phyloP scores from a whole-genome alignment of 2,329 filamentous ascomycete species.

The Lecanosticta acicola region DNA sequence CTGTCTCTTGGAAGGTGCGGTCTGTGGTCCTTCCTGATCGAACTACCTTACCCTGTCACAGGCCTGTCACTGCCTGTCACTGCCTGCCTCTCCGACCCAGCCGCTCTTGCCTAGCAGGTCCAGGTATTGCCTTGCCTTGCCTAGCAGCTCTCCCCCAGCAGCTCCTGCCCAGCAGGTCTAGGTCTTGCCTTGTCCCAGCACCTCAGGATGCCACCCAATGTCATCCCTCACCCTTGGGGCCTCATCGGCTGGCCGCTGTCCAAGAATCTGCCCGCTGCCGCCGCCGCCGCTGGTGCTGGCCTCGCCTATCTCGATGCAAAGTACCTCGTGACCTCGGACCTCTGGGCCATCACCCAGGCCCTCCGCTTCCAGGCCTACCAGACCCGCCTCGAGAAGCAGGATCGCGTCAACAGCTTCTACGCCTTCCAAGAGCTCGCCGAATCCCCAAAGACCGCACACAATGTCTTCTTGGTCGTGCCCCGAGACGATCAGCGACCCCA shows the following conservation, averaged over 20 bases:
- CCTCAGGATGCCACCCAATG: background rate
- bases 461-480: constrained; percentile 30
- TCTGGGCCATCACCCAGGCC: constrained; percentile 44
- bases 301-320: constrained; percentile 76
- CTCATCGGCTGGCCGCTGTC: background rate
- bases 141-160: too few relatives aligned
- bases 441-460: constrained; percentile 41
- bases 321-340: constrained; percentile 61
- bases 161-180: too few relatives aligned
- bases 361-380: constrained; percentile 48
- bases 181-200: background rate
- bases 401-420: constrained; percentile 69
- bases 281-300: constrained; percentile 54
- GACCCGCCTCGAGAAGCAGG: constrained; percentile 36
- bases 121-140: too few relatives aligned
- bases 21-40: too few relatives aligned
- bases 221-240: background rate
- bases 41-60: too few relatives aligned
- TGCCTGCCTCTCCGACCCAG: too few relatives aligned
- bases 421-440: constrained; percentile 62
- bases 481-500: constrained; percentile 19
- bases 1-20: too few relatives aligned
- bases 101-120: too few relatives aligned
- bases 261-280: constrained; percentile 5
- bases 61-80: too few relatives aligned